Evolutionary conservation across 2,329 filamentous ascomycete genomes (phyloP), one percentile per base, ranked within the genome.

Genomic region (Sclerotinia glacialis): DNA sequence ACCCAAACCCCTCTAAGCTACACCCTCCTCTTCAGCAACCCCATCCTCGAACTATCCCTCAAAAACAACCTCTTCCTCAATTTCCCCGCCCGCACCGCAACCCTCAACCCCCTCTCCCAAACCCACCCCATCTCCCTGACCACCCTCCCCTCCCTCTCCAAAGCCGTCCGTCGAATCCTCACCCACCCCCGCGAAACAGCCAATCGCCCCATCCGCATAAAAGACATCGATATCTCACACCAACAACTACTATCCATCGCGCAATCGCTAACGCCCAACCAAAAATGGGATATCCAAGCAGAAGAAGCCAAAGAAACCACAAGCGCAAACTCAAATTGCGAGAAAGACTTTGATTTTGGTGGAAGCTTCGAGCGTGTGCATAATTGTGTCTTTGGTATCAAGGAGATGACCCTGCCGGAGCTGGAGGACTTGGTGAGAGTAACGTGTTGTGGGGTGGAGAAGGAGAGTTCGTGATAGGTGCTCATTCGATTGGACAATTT

Each of bases 351-450:
- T 18, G 54, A 67, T 0, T 78, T 77, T 26, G 77, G 77, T 5
- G 58, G 71, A 7, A 76, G 73, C 55, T 80, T 76, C 69, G 69
- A 76, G 34, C 76, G 78, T 71, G 76, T 74, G 44, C 79, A 82
- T 67, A 70, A 83, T 92, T 73, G 86, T 82, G 64, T 86, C 87
- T 3, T 83, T 83, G 79, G 83, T 88, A 40, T 89, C 89, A 71
- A 90, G 91, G 69, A 91, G 89, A 91, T 88, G 65, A 78, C 74
- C 0, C 77, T 80, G 14, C 76, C 76, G 37, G 77, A 80, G 14
- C 64, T 83, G 7, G 72, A 77, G 68, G 61, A 64, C 7, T 46
- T 69, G 18, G 44, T 72, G 0, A n/a, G 14, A 9, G 28, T 49
- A 5, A 49, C 58, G 21, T 31, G 21, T 14, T 6, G 21, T 37